phyloP scores from a whole-genome alignment of 345 rosid genomes.

The Salix dunnii region DNA sequence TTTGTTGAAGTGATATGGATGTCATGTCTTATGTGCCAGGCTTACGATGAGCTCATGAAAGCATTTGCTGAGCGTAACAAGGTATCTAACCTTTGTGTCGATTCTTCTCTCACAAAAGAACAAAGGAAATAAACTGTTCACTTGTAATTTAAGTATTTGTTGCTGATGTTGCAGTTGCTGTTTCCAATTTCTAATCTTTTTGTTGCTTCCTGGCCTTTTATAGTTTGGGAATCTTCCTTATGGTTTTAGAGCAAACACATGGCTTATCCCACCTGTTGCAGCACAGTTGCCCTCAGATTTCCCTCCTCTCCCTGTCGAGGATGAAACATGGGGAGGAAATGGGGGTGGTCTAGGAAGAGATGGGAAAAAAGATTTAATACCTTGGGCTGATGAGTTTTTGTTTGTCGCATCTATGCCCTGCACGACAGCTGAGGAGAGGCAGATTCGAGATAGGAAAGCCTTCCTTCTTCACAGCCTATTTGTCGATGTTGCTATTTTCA shows the following conservation, averaged over 20 bases:
- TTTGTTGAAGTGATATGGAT: constrained; percentile 10
- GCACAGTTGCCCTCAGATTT: constrained; percentile 66
- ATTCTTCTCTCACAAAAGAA: background rate
- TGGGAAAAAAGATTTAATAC: background rate
- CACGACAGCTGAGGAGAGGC: constrained; percentile 87
- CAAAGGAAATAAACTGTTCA: constrained; percentile 2
- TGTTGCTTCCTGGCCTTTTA: constrained; percentile 6
- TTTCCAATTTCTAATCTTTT: constrained; percentile 5
- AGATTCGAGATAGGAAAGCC: constrained; percentile 86
- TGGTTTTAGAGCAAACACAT: constrained; percentile 96
- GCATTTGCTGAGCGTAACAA: constrained; percentile 90
- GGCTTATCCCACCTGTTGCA: constrained; percentile 84
- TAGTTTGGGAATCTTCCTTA: constrained; percentile 98
- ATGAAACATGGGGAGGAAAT: constrained; percentile 88
- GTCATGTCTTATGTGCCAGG: constrained; percentile 45
- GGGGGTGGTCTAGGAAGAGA: constrained; percentile 74
- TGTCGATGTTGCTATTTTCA: constrained; percentile 77
- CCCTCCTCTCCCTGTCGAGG: constrained; percentile 81
- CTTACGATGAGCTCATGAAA: constrained; percentile 77
- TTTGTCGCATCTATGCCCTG: constrained; percentile 86
- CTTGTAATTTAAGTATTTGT: background rate
- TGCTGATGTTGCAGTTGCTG: background rate
- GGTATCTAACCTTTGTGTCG: constrained; percentile 37
- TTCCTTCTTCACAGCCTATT: constrained; percentile 95
- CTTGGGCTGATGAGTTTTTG: constrained; percentile 53